A percentile compares a stretch with the other conserved stretches of the same genome.
Evolutionary conservation across 148 eudicot species (phyloP).

Genomic region (Talinum fruticosum): DNA sequence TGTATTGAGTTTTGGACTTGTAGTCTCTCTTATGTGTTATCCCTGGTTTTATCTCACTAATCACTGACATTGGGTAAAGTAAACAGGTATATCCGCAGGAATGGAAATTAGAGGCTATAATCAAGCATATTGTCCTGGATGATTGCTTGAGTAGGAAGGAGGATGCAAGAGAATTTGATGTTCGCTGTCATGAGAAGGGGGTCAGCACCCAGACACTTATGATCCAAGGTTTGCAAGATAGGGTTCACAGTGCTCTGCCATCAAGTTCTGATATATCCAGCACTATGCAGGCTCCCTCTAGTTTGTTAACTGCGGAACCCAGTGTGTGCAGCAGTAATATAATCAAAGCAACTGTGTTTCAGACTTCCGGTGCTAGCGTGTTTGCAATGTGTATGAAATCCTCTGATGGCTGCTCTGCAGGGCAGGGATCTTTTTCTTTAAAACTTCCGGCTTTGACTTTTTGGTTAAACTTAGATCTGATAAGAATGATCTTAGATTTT

Average conservation of each 20-base stretch:
- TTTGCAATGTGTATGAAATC: constrained; percentile 39
- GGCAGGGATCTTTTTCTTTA: constrained; percentile 54
- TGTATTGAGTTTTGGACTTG: neutral
- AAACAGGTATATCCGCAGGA: constrained; percentile 68
- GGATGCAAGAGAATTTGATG: constrained; percentile 24
- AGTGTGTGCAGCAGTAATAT: constrained; percentile 30
- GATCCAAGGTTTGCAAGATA: constrained; percentile 56
- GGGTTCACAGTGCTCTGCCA: constrained; percentile 58
- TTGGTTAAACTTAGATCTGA: constrained; percentile 59
- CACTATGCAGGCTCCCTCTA: constrained; percentile 27
- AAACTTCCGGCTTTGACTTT: constrained; percentile 67
- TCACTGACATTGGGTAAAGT: constrained; percentile 42
- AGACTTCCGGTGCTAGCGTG: constrained; percentile 55
- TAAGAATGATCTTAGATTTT: constrained; percentile 37
- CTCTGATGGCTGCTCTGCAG: constrained; percentile 29
- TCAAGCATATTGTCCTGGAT: constrained; percentile 53
- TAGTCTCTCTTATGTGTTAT: constrained; percentile 9
- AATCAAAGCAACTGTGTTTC: constrained; percentile 57
- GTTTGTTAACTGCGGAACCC: constrained; percentile 13
- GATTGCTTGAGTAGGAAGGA: constrained; percentile 46
- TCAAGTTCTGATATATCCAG: constrained; percentile 28
- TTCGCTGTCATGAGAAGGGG: constrained; percentile 29
- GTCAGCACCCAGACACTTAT: constrained; percentile 30
- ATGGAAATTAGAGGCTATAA: constrained; percentile 59
- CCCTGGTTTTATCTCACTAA: constrained; percentile 29